Evolutionary conservation across 768 basidiomycete genomes (phyloP).

Genomic region (Tephrocybe rancida): DNA sequence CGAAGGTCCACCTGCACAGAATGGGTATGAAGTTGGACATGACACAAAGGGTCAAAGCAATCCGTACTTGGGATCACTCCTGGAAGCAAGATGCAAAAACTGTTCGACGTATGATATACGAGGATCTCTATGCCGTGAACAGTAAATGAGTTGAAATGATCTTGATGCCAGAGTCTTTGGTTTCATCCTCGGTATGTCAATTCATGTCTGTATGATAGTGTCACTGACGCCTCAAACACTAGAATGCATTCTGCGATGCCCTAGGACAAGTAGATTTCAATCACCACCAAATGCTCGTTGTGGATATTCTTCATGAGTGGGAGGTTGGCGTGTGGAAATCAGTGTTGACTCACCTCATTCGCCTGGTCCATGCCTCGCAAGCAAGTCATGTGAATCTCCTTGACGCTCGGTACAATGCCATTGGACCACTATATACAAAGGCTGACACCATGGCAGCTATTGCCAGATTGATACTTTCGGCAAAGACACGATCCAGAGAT

Average conservation of each 20-base stretch:
- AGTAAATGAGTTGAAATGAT: constrained; percentile 24
- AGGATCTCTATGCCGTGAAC: constrained; percentile 25
- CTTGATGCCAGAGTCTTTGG: constrained; percentile 27
- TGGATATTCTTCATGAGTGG: constrained; percentile 44
- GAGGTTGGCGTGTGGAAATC: constrained; percentile 21
- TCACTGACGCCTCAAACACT: too few species aligned
- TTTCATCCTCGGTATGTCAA: constrained; percentile 28
- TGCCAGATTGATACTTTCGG: constrained; percentile 34
- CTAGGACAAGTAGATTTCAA: constrained; percentile 20
- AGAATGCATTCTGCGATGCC: constrained; percentile 1
- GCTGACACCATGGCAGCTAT: constrained; percentile 26
- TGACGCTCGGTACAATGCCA: constrained; percentile 19
- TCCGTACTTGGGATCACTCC: constrained; percentile 7
- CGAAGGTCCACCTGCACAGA: constrained; percentile 3
- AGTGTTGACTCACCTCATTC: constrained; percentile 33
- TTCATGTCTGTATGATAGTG: not conserved
- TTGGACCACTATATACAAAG: too few species aligned
- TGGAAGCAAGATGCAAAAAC: constrained; percentile 7
- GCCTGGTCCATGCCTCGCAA: constrained; percentile 21
- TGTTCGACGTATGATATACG: constrained; percentile 28
- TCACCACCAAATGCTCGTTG: constrained; percentile 27
- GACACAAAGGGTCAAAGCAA: not conserved
- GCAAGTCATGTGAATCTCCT: constrained; percentile 19
- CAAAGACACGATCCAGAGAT: constrained; percentile 19
- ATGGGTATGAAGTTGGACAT: constrained; percentile 12